These are phyloP conservation scores for Russula foetens DNA, from an alignment of 768 basidiomycete genomes.

Conservation along the genomic window DNA sequence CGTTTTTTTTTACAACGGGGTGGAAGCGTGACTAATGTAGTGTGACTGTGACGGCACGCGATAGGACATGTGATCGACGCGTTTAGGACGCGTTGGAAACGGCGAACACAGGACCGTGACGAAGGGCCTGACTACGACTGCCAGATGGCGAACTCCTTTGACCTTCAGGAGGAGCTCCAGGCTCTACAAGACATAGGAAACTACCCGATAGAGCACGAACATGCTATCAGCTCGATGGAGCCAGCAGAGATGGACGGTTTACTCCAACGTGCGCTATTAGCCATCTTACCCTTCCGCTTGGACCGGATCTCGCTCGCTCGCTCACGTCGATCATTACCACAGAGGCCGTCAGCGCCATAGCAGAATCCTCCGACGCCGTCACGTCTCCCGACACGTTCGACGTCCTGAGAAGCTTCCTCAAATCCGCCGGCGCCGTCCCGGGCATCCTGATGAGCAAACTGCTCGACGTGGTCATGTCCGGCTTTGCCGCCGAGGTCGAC, in stretches of 20 bases:
- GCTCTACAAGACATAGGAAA: constrained; percentile 48
- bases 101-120: neutral
- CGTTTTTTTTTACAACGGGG: no score
- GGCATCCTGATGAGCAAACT: constrained; percentile 72
- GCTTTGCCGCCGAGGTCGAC: constrained; percentile 65
- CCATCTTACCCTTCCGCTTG: neutral
- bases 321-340: constrained; percentile 18
- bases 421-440: constrained; percentile 55
- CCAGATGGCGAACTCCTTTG: constrained; percentile 38
- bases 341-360: constrained; percentile 79
- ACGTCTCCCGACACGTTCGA: constrained; percentile 65
- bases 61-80: constrained; percentile 5
- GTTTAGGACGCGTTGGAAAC: neutral
- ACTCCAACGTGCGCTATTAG: constrained; percentile 43
- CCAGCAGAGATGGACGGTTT: constrained; percentile 35
- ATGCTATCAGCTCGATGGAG: constrained; percentile 52
- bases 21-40: neutral
- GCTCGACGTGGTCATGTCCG: constrained; percentile 79
- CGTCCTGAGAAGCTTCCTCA: constrained; percentile 74
- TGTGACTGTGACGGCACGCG: constrained; percentile 4
- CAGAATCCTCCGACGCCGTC: constrained; percentile 68
- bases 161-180: constrained; percentile 73
- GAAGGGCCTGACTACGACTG: neutral
- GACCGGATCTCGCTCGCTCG: neutral
- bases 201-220: constrained; percentile 64